phyloP scores from a whole-genome alignment of 2,329 filamentous ascomycete species.

The Akanthomyces lecanii region DNA sequence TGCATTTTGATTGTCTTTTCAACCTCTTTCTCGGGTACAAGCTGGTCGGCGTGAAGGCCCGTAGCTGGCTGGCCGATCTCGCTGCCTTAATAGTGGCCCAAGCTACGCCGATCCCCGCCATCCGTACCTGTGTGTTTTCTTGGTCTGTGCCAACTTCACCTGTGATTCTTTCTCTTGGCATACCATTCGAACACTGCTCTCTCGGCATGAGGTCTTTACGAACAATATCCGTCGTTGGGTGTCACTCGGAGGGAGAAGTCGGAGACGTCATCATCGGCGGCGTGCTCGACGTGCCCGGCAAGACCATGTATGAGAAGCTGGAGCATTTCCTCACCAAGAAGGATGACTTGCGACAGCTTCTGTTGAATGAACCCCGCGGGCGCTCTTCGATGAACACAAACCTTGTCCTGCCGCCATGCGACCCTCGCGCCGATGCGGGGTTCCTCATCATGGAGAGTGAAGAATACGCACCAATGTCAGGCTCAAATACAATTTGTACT shows the following conservation, averaged over 20 bases:
- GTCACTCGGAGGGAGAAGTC: slow-evolving; percentile 40
- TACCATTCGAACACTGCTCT: not conserved
- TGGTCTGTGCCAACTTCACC: too few species aligned
- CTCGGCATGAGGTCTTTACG: slow-evolving; percentile 18
- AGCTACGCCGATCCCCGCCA: too few species aligned
- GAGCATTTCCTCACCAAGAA: slow-evolving; percentile 36
- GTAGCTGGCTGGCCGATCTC: too few species aligned
- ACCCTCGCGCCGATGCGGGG: slow-evolving; percentile 40
- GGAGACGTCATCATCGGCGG: slow-evolving; percentile 47
- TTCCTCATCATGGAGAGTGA: slow-evolving; percentile 45
- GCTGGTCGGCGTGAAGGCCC: too few species aligned
- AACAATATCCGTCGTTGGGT: slow-evolving; percentile 30
- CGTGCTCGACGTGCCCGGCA: slow-evolving; percentile 38
- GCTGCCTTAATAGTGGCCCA: too few species aligned
- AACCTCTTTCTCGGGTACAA: too few species aligned
- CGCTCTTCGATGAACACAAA: slow-evolving; percentile 38
- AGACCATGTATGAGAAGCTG: slow-evolving; percentile 47
- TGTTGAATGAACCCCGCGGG: slow-evolving; percentile 44
- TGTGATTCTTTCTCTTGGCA: too few species aligned
- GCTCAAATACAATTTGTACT: slow-evolving; percentile 41
- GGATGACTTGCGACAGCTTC: slow-evolving; percentile 37
- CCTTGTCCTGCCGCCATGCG: slow-evolving; percentile 39
- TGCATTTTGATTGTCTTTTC: too few species aligned
- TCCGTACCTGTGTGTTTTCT: too few species aligned
- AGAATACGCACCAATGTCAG: slow-evolving; percentile 38